Evolutionary conservation across 495 filamentous ascomycete genomes (phyloP), one percentile per base, ranked within the genome.

Genomic region (Ascobolus immersus): DNA sequence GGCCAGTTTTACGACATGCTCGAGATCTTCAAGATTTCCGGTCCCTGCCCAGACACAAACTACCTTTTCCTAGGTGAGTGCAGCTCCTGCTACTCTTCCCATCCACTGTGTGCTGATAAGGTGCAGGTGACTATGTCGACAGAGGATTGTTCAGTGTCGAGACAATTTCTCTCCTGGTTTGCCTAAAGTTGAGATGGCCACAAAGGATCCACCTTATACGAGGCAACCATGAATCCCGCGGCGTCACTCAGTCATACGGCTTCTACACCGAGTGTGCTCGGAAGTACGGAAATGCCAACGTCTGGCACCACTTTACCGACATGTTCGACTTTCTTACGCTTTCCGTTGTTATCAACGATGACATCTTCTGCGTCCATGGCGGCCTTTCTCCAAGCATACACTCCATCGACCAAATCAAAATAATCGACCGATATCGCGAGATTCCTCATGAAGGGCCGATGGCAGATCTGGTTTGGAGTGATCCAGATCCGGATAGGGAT

Each of bases 281-380:
- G 34, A 96, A 96, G 52, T 96, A 96, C 53, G 84, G 82, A 38
- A 92, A 86, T 53, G 79, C 86, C 21, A 92, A 86, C 41, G 89
- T 96, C 7, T 96, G 86, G 86, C 89, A 94, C 50, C 84, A 93
- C 53, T 96, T 96, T 46, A 96, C 86, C 33, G 86, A 96, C 55
- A 93, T 96, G 84, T 96, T 96, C 55, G 86, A 96, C 56, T 96
- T 84, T 49, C 64, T 96, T 34, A 92, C 84, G 2, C 57, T 96
- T 28, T 86, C 77, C 41, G 89, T 94, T 23, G 86, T 96, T 38
- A 94, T 96, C 49, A 86, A 93, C 55, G 73, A 96, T 52, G 76
- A 93, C 52, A 94, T 96, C 42, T 94, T 96, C 53, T 96, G 86
- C 51, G 86, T 96, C 4, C 86, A 96, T 52, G 86, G 86, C 42